Evolutionary conservation across 768 basidiomycete genomes (phyloP), one percentile per base, ranked within the genome.

Genomic region (Naematelia aurantialba): DNA sequence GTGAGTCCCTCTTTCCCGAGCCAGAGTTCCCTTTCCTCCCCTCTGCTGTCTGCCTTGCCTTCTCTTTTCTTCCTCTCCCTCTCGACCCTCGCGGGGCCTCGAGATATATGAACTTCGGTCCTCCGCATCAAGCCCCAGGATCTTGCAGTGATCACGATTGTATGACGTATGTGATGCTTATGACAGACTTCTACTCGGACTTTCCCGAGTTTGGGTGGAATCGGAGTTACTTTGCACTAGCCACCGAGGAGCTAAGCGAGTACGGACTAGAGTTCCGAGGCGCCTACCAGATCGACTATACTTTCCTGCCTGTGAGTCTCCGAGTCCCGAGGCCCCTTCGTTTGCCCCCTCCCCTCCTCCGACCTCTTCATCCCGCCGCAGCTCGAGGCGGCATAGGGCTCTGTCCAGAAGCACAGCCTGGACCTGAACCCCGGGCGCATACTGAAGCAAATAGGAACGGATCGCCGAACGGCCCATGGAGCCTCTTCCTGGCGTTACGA

Each of bases 191-290:
- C n/a, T 53, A 60, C 44, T 27, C 27, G 27, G 30, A 25, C 4
- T 24, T 27, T 24, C 58, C 52, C 4, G 39, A 54, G n/a, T 46
- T 47, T 27, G 26, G 54, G 19, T 60, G 58, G 58, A 55, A 60
- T 27, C 29, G 34, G 26, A 55, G 46, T 17, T 60, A 55, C 29
- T 60, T 54, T 39, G 44, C 54, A 46, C n/a, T 45, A 27, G 58
- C 58, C 2, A 46, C 30, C 5, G 22, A 55, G 29, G 58, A 54
- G 13, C 58, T 48, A n/a, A 19, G 5, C 8, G 19, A 57, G 2
- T 13, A 60, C 25, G 45, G 45, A 17, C 39, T 60, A n/a, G 19
- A 11, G 5, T 60, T 60, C 52, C 34, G 45, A 31, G 58, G 58
- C 3, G 54, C 58, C 13, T 60, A 60, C 30, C 27, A 55, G 24